Evolutionary conservation across 768 basidiomycete species (phyloP).

Genomic region (Termitomyces sp.): DNA sequence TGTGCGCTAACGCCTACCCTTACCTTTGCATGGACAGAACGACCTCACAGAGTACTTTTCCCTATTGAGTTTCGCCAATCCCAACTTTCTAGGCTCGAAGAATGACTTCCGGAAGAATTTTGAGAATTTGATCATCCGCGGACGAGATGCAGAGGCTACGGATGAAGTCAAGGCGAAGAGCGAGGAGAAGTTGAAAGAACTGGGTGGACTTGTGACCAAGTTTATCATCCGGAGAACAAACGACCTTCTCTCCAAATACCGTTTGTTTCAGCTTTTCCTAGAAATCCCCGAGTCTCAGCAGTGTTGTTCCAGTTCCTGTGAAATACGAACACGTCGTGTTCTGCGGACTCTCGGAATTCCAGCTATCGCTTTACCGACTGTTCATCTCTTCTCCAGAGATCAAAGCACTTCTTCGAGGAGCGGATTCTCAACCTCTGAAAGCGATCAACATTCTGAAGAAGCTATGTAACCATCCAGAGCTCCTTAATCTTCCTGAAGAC

Average conservation of each 20-base stretch:
- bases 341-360: conserved; percentile 79
- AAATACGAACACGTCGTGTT: conserved; percentile 99
- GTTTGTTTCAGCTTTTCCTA: conserved; percentile 42
- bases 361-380: conserved; percentile 77
- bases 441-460: conserved; percentile 95
- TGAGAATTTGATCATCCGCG: conserved; percentile 85
- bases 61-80: conserved; percentile 88
- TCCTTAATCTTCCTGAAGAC: conserved; percentile 81
- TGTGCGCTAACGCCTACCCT: neutral
- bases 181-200: conserved; percentile 88
- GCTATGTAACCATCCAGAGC: conserved; percentile 91
- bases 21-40: conserved; percentile 46
- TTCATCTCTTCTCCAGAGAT: conserved; percentile 94
- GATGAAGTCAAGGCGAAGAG: conserved; percentile 72
- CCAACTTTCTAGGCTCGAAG: conserved; percentile 81
- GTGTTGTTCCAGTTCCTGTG: conserved; percentile 70
- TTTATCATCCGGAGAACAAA: conserved; percentile 96
- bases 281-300: neutral
- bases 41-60: conserved; percentile 95
- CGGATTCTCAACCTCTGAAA: conserved; percentile 89
- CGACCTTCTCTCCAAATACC: conserved; percentile 89
- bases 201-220: conserved; percentile 80
- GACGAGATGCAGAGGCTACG: conserved; percentile 83
- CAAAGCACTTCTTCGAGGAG: conserved; percentile 80
- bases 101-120: conserved; percentile 94